Conservation (phyloP, 208 protist species). For the Leishmania braziliensis region DNA sequence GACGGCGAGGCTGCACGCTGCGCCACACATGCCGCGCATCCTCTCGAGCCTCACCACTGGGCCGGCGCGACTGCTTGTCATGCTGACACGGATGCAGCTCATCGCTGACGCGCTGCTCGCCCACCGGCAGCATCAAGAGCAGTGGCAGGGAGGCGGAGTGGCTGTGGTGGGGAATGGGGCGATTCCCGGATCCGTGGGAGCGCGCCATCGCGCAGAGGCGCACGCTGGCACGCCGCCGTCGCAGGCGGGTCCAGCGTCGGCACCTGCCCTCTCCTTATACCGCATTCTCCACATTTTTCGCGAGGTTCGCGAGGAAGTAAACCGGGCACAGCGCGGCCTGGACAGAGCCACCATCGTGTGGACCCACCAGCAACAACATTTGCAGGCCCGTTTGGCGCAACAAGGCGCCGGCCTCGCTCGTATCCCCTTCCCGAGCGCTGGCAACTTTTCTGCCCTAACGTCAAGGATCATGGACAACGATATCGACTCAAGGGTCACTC, state of each 20-base stretch:
- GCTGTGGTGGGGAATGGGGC: neutral
- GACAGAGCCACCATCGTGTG: slow-evolving; percentile 12
- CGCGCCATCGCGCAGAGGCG: neutral
- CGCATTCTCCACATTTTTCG: slow-evolving; percentile 17
- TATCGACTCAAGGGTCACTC: neutral
- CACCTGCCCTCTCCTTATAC: slow-evolving; percentile 10
- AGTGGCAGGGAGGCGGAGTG: neutral
- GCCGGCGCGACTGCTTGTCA: slow-evolving; percentile 33
- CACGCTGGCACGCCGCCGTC: neutral
- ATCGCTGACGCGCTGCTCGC: slow-evolving; percentile 29
- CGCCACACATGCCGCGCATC: slow-evolving; percentile 28
- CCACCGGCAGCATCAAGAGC: slow-evolving; percentile 15
- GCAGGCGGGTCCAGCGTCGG: neutral
- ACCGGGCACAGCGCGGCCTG: slow-evolving; percentile 21
- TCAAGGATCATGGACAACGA: neutral
- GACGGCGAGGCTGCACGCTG: neutral
- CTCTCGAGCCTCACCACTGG: slow-evolving; percentile 29
- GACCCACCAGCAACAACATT: slow-evolving; percentile 16
- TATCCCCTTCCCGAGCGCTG: neutral
- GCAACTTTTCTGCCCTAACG: neutral
- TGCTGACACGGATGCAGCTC: slow-evolving; percentile 42
- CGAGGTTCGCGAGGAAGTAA: slow-evolving; percentile 23
- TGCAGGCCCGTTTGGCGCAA: neutral
- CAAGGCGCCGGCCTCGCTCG: neutral
- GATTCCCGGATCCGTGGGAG: neutral